Evolutionary conservation across 345 rosid genomes (phyloP), one percentile per base, ranked within the genome.

Genomic region (Lepidium africanum): DNA sequence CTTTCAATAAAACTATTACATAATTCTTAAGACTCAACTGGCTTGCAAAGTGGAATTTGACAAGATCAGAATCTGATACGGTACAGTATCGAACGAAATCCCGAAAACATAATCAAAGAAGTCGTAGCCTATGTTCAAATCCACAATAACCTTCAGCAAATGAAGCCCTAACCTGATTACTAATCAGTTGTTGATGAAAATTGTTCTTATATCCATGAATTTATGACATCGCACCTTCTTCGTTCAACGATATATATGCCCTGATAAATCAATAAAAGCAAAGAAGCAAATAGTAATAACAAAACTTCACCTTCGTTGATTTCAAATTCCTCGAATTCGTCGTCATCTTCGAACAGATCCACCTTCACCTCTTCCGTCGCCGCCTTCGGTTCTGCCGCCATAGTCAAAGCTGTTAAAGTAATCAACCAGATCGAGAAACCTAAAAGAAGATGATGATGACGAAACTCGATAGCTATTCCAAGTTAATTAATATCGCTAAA

Each of bases 291-390:
- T 0, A 16, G 25, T 17, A 9, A 46, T 9, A 9, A 16, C 12
- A 30, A 30, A 30, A 30, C 33, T 30, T 17, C 51, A 46, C 51
- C 51, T 46, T 46, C 51, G 25, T 46, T 46, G 12, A 46, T 46
- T 9, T 46, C 51, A 46, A 46, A 46, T 46, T 46, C 51, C 53
- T 92, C 98, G 47, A 92, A 92, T 76, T 92, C 98, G 59, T 92
- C 98, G 57, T 92, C 97, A 49, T 92, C 98, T 53, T 92, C 97
- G 72, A 92, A 88, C 69, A 92, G 65, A 72, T 92, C 97, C 68
- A 92, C 76, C 85, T 92, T 92, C n/a, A 84, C 85, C 43, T 81
- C 93, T 38, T 72, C 76, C 9, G 59, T 72, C 70, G 70, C 15
- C 8, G 65, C 47, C 17, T 72, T 72, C 1, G 63, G 70, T 4